phyloP scores from a whole-genome alignment of 345 rosid species.

The Lepidium africanum region DNA sequence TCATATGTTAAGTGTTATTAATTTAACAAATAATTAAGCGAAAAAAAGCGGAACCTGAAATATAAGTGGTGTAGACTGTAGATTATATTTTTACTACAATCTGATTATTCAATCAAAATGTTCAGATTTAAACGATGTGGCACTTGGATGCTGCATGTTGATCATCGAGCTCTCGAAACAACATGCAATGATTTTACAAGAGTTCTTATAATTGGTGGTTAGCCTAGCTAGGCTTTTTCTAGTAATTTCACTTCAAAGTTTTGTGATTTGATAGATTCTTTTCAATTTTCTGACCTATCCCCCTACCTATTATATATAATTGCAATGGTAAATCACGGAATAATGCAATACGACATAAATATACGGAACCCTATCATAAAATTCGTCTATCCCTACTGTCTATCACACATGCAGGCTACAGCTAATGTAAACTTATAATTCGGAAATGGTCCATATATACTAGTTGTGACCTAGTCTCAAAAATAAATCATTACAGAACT shows the following conservation, averaged over 20 bases:
- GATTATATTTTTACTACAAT: no score
- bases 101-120: no score
- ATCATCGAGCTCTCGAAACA: background rate
- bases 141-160: constrained; percentile 9
- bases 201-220: constrained; percentile 3
- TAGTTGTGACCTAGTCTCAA: background rate
- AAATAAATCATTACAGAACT: background rate
- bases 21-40: no score
- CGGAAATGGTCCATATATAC: background rate
- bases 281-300: background rate
- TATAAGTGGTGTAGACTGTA: no score
- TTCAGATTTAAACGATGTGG: no score
- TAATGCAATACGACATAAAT: constrained; percentile 4
- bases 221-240: background rate
- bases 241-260: background rate
- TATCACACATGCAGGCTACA: background rate
- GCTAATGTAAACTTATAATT: no score
- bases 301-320: constrained; percentile 4
- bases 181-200: background rate
- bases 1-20: no score
- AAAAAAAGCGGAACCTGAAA: no score
- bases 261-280: constrained; percentile 16
- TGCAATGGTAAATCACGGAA: constrained; percentile 14
- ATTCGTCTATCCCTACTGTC: background rate
- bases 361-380: background rate